Evolutionary conservation across 2,329 filamentous ascomycete species (phyloP).

Genomic region (Dryadomyces quercus-mongolicae): DNA sequence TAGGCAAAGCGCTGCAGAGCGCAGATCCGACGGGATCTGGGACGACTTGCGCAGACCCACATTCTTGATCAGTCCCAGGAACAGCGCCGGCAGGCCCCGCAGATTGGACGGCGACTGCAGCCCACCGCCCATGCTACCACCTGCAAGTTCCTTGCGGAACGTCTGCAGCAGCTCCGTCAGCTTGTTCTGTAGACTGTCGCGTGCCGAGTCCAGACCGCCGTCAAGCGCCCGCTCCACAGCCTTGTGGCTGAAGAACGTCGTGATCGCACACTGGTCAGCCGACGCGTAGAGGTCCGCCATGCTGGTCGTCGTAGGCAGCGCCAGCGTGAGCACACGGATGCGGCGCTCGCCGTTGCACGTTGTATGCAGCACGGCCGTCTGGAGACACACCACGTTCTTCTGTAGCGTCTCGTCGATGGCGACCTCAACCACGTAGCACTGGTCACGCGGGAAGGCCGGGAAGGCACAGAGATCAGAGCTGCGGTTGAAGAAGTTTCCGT

Average conservation of each 20-base stretch:
- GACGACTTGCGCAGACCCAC: slow-evolving; percentile 85
- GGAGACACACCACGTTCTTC: slow-evolving; percentile 84
- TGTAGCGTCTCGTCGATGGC: slow-evolving; percentile 91
- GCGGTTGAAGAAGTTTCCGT: slow-evolving; percentile 98
- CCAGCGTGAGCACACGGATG: slow-evolving; percentile 87
- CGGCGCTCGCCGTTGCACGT: slow-evolving; percentile 95
- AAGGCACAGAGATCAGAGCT: slow-evolving; percentile 96
- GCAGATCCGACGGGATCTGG: slow-evolving; percentile 86
- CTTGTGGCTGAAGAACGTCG: slow-evolving; percentile 93
- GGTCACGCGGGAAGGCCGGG: slow-evolving; percentile 92
- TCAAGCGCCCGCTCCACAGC: slow-evolving; percentile 83
- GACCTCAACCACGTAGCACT: slow-evolving; percentile 95
- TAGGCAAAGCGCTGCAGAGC: slow-evolving; percentile 82
- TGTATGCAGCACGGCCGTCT: slow-evolving; percentile 90
- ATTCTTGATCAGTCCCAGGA: slow-evolving; percentile 92
- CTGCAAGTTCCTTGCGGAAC: slow-evolving; percentile 92
- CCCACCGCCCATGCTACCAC: slow-evolving; percentile 89
- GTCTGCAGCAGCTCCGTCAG: slow-evolving; percentile 85
- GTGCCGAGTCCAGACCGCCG: slow-evolving; percentile 69
- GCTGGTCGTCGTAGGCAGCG: slow-evolving; percentile 83
- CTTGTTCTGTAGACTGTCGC: slow-evolving; percentile 85
- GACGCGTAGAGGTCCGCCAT: slow-evolving; percentile 88
- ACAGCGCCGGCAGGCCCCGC: slow-evolving; percentile 75
- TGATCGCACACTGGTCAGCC: slow-evolving; percentile 86
- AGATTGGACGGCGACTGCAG: slow-evolving; percentile 92